Base-by-base conservation (phyloP, 2,329 filamentous ascomycete genomes). In the Paecilomyces sp. region DNA sequence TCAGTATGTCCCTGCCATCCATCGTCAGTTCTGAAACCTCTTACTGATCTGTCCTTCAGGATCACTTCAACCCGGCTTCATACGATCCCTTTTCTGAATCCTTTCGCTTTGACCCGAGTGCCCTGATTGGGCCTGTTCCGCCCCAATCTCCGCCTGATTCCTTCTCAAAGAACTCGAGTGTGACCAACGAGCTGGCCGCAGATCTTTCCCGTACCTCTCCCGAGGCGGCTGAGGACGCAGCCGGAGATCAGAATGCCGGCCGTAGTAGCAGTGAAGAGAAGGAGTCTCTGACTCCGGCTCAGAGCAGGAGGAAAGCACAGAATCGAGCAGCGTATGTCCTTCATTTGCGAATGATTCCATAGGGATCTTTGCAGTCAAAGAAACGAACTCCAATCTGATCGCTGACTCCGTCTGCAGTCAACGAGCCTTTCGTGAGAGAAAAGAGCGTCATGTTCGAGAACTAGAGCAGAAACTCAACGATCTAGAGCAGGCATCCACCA, bases 361-460 rank as follows among this genome's bases (percentile, higher is more conserved):
- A 18, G 34, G 24, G 18, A 54, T 18, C 41, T 47, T 18, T 18
- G 41, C 41, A 6, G 3, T 47, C 8, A 47, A 47, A 18, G 3
- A 41, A 41, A 25, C 31, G 36, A 56, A 53, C 57, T 41, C 58
- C 63, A 59, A 33, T 62, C 51, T 57, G 34, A 53, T 33, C 15
- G 28, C 34, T 59, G 18, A 33, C 31, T 31, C 52, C 50, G 51
- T 59, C 50, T 56, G 59, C 61, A 97, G 93, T 55, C 94, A 97
- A 82, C 88, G 93, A 67, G 93, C 94, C 33, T 97, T 97, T 75
- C 91, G 93, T 62, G 93, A 97, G 76, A 88, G 93, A 66, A 97
- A 97, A 76, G 93, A 97, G 74, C 88, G 88, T 60, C 92, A 96
- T 70, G 92, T 97, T 63, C 92, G 92, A 73, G 92, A 97, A 62